phyloP scores from a whole-genome alignment of 2,329 filamentous ascomycete species.

The Pseudocercospora macadamiae region DNA sequence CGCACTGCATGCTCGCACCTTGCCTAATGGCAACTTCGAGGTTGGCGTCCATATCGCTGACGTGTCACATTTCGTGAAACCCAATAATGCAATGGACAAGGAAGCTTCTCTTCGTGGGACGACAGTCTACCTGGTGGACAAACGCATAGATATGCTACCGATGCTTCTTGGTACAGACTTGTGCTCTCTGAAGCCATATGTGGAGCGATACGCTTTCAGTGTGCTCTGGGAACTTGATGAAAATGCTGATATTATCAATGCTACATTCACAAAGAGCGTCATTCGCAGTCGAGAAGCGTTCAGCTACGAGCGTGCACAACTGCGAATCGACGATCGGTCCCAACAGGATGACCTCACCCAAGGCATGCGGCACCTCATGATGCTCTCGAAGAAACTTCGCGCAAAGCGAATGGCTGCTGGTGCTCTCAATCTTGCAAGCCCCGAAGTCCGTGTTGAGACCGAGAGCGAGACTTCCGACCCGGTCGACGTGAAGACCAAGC shows the following conservation, averaged over 20 bases:
- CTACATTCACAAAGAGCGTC: slow-evolving; percentile 95
- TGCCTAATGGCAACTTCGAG: slow-evolving; percentile 92
- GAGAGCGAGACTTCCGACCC: slow-evolving; percentile 96
- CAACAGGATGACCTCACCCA: slow-evolving; percentile 87
- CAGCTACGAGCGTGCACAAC: slow-evolving; percentile 94
- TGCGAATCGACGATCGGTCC: slow-evolving; percentile 85
- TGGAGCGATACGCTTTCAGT: slow-evolving; percentile 70
- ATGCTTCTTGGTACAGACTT: slow-evolving; percentile 94
- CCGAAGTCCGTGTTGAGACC: slow-evolving; percentile 93
- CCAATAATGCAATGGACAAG: slow-evolving; percentile 93
- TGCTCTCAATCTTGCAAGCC: slow-evolving; percentile 92
- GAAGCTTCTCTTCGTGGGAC: slow-evolving; percentile 94
- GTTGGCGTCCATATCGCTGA: slow-evolving; percentile 98
- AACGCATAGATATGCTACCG: slow-evolving; percentile 99
- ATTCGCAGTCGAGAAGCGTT: slow-evolving; percentile 96
- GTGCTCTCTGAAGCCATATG: slow-evolving; percentile 94
- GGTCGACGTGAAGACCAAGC: slow-evolving; percentile 93
- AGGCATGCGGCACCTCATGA: slow-evolving; percentile 84
- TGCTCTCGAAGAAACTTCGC: slow-evolving; percentile 88
- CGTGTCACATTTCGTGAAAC: slow-evolving; percentile 98
- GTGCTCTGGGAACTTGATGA: slow-evolving; percentile 77
- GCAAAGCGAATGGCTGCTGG: slow-evolving; percentile 96
- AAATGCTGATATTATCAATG: slow-evolving; percentile 80
- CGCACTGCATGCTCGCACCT: slow-evolving; percentile 79
- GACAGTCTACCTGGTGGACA: slow-evolving; percentile 96